phyloP scores from a whole-genome alignment of 257 asterid species.

The Fraxinus pennsylvanica region DNA sequence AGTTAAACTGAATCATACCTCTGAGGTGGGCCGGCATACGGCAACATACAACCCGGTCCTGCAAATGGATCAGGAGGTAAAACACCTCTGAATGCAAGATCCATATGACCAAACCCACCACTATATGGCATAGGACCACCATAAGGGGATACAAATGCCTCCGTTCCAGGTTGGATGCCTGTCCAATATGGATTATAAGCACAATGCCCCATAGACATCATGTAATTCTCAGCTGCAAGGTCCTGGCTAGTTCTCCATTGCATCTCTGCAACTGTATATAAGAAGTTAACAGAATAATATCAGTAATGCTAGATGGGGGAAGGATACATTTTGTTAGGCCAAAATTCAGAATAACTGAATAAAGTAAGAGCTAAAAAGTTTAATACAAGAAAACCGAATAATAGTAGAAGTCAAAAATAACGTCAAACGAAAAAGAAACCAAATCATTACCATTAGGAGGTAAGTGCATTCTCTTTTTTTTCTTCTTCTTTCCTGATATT shows the following conservation, averaged over 20 bases:
- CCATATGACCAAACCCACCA: slow-evolving; percentile 83
- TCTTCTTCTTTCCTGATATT: slow-evolving; percentile 76
- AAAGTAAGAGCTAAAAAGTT: not conserved
- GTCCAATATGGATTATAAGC: slow-evolving; percentile 79
- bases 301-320: not conserved
- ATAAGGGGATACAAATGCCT: slow-evolving; percentile 75
- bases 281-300: not conserved
- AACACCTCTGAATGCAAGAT: slow-evolving; percentile 66
- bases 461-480: slow-evolving; percentile 78
- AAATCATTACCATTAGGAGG: slow-evolving; percentile 67
- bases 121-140: slow-evolving; percentile 70
- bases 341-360: not conserved
- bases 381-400: slow-evolving; percentile 4
- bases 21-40: slow-evolving; percentile 62
- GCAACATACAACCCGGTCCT: slow-evolving; percentile 70
- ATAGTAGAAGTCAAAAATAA: not conserved
- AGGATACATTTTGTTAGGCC: not conserved
- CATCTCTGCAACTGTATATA: slow-evolving; percentile 70
- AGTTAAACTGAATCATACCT: slow-evolving; percentile 48
- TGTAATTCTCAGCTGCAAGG: slow-evolving; percentile 74
- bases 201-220: slow-evolving; percentile 84
- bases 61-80: slow-evolving; percentile 86
- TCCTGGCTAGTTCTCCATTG: slow-evolving; percentile 77
- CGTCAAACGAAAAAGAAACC: not conserved
- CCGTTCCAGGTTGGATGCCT: slow-evolving; percentile 91